Base-by-base conservation (phyloP, 2,329 filamentous ascomycete species). In the Monosporascus ibericus region DNA sequence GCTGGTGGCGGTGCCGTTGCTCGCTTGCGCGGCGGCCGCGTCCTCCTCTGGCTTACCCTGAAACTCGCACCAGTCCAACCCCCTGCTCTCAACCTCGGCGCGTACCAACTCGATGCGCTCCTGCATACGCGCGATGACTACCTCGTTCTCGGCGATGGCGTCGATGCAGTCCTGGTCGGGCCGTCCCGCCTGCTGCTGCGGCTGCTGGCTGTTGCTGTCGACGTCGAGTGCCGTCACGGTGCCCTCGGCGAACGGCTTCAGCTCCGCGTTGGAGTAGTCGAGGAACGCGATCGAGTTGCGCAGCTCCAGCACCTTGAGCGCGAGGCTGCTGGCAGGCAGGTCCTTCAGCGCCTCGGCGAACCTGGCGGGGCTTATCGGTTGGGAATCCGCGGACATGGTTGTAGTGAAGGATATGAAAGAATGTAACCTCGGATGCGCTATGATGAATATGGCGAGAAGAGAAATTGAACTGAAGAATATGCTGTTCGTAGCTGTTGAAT, bases 261-360 rank as follows among this genome's bases (percentile, higher is more conserved):
- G 83, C 67, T 91, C 82, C 57, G 80, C 78, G 72, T 91, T 92
- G 57, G 84, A 88, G 68, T 84, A 84, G 63, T 85, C 80, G 25
- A 92, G 82, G 69, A 92, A 87, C 24, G 80, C 77, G 65, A 91
- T 85, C 61, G 78, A 82, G 77, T 90, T 91, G 66, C 81, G 82
- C 56, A 92, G 77, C 68, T 92, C 88, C 65, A 87, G 80, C 54
- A 86, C 81, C 70, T 91, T 91, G 69, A 87, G 77, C 70, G 87
- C 84, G 6, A 92, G 83, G 52, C 79, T 79, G 56, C 80, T 77
- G 58, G 85, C 67, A 40, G 86, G 81, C 52, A 92, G 82, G 55
- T 85, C 80, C 58, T 78, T 74, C 59, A 92, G 77, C 24, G 88
- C 88, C 55, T 76, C 73, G 64, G 84, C 81, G 73, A 89, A 90